These are phyloP conservation scores for Bremia lactucae DNA, from an alignment of 352 stramenopile species.

Conservation along the genomic window DNA sequence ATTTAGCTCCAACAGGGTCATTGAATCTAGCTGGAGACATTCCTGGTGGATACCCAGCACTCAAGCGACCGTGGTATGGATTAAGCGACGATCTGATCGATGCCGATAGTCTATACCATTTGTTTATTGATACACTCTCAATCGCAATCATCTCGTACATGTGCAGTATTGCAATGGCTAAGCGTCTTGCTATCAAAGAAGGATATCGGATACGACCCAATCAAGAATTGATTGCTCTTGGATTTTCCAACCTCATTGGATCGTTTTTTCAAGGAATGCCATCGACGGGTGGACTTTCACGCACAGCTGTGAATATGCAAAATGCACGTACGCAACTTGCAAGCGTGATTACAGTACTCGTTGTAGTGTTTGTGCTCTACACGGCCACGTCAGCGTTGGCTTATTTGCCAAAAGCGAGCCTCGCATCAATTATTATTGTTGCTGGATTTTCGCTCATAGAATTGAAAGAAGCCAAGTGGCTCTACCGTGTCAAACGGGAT, in stretches of 20 bases:
- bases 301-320: slow-evolving; percentile 88
- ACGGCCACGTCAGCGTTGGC: slow-evolving; percentile 84
- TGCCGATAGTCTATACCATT: slow-evolving; percentile 34
- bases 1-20: slow-evolving; percentile 48
- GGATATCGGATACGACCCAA: slow-evolving; percentile 74
- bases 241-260: slow-evolving; percentile 83
- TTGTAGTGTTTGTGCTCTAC: slow-evolving; percentile 86
- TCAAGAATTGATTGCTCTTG: slow-evolving; percentile 86
- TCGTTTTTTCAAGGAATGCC: slow-evolving; percentile 87
- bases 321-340: slow-evolving; percentile 81
- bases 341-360: slow-evolving; percentile 76
- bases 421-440: slow-evolving; percentile 86
- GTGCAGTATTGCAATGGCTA: slow-evolving; percentile 85
- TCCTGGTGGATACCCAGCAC: slow-evolving; percentile 52
- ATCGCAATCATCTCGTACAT: slow-evolving; percentile 90
- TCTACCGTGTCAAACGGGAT: slow-evolving; percentile 47
- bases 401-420: slow-evolving; percentile 79
- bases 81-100: slow-evolving; percentile 34
- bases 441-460: slow-evolving; percentile 82
- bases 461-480: slow-evolving; percentile 75
- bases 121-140: slow-evolving; percentile 64
- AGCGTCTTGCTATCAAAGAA: slow-evolving; percentile 72
- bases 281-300: slow-evolving; percentile 81
- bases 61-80: slow-evolving; percentile 34
- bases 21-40: slow-evolving; percentile 75